Percentiles rank a stretch among this genome's conserved stretches.
phyloP scores from a whole-genome alignment of 2,329 filamentous ascomycete genomes.

The Juglanconis oblonga region DNA sequence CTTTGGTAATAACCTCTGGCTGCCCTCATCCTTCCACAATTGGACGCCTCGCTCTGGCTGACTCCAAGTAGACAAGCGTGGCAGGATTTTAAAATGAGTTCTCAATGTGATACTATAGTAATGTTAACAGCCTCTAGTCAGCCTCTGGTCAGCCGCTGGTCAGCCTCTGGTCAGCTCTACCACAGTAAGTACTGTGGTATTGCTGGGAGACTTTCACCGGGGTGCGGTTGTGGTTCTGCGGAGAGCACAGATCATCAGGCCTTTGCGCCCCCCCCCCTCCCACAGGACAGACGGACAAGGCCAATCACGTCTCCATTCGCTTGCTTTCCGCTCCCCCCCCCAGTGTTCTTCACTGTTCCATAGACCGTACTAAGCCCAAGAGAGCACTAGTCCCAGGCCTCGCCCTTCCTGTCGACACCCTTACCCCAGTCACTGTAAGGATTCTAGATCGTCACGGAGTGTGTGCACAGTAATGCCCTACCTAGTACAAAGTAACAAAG shows the following conservation, averaged over 20 bases:
- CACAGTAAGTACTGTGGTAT: no score
- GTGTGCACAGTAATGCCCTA: no score
- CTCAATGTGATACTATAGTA: neutral
- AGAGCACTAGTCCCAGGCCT: neutral
- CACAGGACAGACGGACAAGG: neutral
- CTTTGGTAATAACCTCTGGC: neutral
- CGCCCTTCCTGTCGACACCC: neutral
- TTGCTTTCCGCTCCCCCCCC: neutral
- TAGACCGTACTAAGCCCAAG: neutral
- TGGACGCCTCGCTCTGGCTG: neutral
- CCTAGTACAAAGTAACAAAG: no score
- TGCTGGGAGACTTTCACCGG: neutral
- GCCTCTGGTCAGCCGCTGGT: neutral
- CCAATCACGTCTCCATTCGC: neutral
- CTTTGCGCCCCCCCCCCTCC: neutral
- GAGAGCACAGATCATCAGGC: neutral
- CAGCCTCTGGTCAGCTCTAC: neutral
- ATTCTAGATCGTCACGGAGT: neutral
- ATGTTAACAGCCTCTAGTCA: no score
- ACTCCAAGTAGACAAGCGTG: constrained; percentile 5
- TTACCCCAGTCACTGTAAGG: neutral
- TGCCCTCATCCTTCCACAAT: neutral
- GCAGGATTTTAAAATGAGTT: constrained; percentile 8
- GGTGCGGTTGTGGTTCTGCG: neutral
- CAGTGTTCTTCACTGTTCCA: neutral